These are phyloP conservation scores for Spergularia bocconei DNA, from an alignment of 148 eudicot species.

Conservation along the genomic window DNA sequence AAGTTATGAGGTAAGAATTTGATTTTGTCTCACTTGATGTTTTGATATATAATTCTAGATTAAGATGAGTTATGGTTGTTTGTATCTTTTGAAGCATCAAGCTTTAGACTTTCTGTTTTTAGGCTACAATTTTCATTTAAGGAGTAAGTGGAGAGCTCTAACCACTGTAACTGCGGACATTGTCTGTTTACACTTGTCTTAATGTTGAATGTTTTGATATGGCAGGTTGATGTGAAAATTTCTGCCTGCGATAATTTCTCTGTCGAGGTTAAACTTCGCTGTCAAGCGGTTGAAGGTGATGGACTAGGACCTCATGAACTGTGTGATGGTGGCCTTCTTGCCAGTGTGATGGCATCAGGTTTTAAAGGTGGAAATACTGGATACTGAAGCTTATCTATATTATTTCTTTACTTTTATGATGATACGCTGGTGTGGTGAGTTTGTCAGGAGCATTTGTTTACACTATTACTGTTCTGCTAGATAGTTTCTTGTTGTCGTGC, in stretches of 20 bases:
- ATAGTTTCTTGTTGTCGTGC: background rate
- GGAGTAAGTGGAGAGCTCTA: no score
- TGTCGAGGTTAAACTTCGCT: slow-evolving; percentile 75
- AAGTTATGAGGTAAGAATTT: background rate
- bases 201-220: slow-evolving; percentile 8
- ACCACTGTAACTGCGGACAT: background rate
- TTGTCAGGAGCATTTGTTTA: background rate
- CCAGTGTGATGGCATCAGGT: slow-evolving; percentile 78
- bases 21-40: background rate
- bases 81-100: background rate
- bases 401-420: background rate
- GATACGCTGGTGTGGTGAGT: background rate
- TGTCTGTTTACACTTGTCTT: background rate
- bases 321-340: slow-evolving; percentile 88
- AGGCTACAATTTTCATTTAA: no score
- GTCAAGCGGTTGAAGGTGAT: slow-evolving; percentile 74
- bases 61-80: background rate
- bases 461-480: background rate
- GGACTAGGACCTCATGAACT: slow-evolving; percentile 80
- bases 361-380: slow-evolving; percentile 59
- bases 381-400: background rate
- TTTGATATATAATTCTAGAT: background rate
- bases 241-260: slow-evolving; percentile 52
- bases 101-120: no score
- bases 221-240: slow-evolving; percentile 66